Percentiles rank a stretch among this genome's conserved stretches.
phyloP scores from a whole-genome alignment of 139 green algal species.

The Haematococcus lacustris region DNA sequence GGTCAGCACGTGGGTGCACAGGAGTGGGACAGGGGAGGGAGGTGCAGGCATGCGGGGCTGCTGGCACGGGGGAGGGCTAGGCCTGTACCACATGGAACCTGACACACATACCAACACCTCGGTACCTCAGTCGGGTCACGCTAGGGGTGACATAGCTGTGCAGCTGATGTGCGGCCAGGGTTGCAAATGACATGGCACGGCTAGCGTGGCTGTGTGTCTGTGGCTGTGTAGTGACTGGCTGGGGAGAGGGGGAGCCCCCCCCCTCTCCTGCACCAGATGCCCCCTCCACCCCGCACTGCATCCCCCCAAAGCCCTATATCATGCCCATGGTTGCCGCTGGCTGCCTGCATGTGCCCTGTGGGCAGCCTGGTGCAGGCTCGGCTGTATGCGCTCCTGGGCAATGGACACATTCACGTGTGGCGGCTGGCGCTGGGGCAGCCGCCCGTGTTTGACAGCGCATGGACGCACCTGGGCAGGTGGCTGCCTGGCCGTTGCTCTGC shows the following conservation, averaged over 20 bases:
- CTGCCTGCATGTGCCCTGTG: conserved; percentile 1
- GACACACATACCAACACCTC: too few species aligned
- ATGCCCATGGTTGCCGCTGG: not conserved
- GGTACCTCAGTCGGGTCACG: too few species aligned
- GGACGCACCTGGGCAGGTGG: conserved; percentile 15
- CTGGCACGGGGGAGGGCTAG: too few species aligned
- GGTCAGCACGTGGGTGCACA: not conserved
- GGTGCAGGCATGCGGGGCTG: too few species aligned
- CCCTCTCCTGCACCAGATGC: not conserved
- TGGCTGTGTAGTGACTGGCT: not conserved
- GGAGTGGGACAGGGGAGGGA: not conserved
- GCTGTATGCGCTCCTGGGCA: conserved; percentile 18
- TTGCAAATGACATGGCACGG: too few species aligned
- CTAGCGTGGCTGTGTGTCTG: too few species aligned
- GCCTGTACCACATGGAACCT: too few species aligned
- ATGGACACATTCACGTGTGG: conserved; percentile 19
- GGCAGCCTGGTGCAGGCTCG: conserved; percentile 3
- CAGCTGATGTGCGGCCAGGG: too few species aligned
- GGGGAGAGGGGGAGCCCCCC: not conserved
- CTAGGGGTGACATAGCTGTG: too few species aligned
- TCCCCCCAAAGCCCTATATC: not conserved
- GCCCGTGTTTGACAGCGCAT: conserved; percentile 10
- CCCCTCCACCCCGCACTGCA: not conserved
- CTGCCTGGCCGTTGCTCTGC: not conserved
- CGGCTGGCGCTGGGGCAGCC: conserved; percentile 13